Percentiles rank a stretch among this genome's conserved stretches.
phyloP scores from a whole-genome alignment of 2,329 filamentous ascomycete species.

The Beauveria brongniartii region DNA sequence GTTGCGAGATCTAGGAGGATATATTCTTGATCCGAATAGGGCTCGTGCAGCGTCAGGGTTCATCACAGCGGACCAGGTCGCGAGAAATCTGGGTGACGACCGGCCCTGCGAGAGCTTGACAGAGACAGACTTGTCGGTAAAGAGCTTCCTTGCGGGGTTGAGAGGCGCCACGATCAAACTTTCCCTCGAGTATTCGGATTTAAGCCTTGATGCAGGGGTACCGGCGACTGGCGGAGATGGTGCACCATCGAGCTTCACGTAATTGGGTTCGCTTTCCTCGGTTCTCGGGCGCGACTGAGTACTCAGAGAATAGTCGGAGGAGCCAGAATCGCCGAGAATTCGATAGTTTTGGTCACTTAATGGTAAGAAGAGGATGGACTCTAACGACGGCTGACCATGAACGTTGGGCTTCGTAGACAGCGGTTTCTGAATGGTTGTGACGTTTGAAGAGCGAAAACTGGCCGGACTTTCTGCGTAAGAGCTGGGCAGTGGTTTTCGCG shows the following conservation, averaged over 20 bases:
- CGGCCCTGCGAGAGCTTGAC: constrained; percentile 36
- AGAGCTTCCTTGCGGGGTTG: constrained; percentile 4
- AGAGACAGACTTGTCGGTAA: constrained; percentile 34
- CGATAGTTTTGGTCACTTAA: constrained; percentile 43
- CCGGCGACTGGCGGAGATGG: constrained; percentile 31
- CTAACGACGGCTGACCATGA: neutral
- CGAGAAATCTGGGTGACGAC: constrained; percentile 44
- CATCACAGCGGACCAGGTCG: constrained; percentile 47
- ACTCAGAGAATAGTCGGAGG: constrained; percentile 31
- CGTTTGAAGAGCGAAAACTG: neutral
- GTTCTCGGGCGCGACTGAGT: constrained; percentile 27
- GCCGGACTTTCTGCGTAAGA: neutral
- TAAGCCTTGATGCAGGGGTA: constrained; percentile 24
- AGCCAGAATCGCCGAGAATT: constrained; percentile 43
- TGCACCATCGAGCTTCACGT: constrained; percentile 42
- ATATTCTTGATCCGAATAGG: constrained; percentile 19
- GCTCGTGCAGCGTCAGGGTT: constrained; percentile 37
- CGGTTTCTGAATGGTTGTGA: neutral
- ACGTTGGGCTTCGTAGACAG: neutral
- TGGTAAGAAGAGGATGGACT: constrained; percentile 21
- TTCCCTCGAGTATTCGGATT: constrained; percentile 49
- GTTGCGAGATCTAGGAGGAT: constrained; percentile 6
- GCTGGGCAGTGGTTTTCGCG: constrained; percentile 3
- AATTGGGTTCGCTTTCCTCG: constrained; percentile 41
- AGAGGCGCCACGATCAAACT: constrained; percentile 52